Conservation (phyloP, 2,329 filamentous ascomycete genomes). For the Aspergillus tamarii region DNA sequence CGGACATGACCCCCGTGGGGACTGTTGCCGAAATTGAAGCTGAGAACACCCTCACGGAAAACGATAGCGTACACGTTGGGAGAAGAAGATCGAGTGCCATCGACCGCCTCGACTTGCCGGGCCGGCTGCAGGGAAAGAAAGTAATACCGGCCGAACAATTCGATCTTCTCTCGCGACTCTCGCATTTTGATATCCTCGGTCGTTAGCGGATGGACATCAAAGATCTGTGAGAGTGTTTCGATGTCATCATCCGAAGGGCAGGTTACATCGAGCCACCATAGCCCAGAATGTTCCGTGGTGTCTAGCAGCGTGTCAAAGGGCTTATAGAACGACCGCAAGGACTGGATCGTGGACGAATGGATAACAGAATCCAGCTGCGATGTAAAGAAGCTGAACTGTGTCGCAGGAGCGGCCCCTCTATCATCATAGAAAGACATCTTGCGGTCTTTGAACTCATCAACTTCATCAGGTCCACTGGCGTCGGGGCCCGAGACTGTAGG, state of each 20-base stretch:
- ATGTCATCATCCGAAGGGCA: slow-evolving; percentile 85
- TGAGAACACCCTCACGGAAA: slow-evolving; percentile 87
- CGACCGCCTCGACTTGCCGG: slow-evolving; percentile 72
- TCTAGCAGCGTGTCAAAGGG: slow-evolving; percentile 66
- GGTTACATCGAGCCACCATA: slow-evolving; percentile 97
- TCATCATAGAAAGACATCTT: slow-evolving; percentile 3
- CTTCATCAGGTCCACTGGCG: background rate
- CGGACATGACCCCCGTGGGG: slow-evolving; percentile 84
- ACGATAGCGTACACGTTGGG: slow-evolving; percentile 94
- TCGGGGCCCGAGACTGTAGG: background rate
- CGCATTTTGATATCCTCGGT: slow-evolving; percentile 92
- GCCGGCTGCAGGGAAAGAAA: slow-evolving; percentile 94
- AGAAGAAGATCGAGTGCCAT: slow-evolving; percentile 79
- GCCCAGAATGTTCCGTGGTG: slow-evolving; percentile 63
- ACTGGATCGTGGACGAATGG: slow-evolving; percentile 80
- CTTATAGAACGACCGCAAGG: slow-evolving; percentile 80
- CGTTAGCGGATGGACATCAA: slow-evolving; percentile 91
- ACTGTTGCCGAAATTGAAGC: slow-evolving; percentile 85
- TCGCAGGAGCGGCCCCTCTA: slow-evolving; percentile 50
- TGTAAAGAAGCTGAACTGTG: slow-evolving; percentile 90
- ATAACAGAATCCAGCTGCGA: slow-evolving; percentile 88
- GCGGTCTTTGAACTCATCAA: background rate
- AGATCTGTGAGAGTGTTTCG: slow-evolving; percentile 83
- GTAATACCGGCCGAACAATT: slow-evolving; percentile 95
- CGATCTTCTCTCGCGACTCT: slow-evolving; percentile 93